Evolutionary conservation across 208 protist genomes (phyloP).

Genomic region (Leptomonas seymouri): DNA sequence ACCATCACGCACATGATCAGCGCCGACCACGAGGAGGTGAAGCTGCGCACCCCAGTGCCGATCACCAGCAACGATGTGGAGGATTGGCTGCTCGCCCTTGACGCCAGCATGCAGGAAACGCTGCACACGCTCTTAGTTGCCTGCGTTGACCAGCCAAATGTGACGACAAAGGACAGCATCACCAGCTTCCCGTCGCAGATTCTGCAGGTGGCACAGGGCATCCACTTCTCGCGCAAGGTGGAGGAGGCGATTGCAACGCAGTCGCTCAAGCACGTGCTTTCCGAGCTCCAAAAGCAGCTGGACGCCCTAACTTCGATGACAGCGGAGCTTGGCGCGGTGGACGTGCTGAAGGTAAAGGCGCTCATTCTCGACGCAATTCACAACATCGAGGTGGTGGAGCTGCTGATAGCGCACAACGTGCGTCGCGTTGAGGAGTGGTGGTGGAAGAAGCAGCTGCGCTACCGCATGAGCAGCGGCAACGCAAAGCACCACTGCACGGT

Average conservation of each 20-base stretch:
- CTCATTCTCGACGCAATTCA: conserved; percentile 97
- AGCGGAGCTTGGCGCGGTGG: conserved; percentile 45
- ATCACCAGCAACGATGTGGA: conserved; percentile 92
- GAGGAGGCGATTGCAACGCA: conserved; percentile 59
- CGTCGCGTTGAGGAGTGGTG: conserved; percentile 79
- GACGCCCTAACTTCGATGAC: conserved; percentile 68
- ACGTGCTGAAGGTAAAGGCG: conserved; percentile 91
- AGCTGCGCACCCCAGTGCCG: conserved; percentile 64
- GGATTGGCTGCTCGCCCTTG: conserved; percentile 93
- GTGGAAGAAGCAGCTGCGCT: conserved; percentile 98
- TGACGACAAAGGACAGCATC: conserved; percentile 45
- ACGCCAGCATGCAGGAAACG: conserved; percentile 86
- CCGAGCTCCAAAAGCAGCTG: conserved; percentile 52
- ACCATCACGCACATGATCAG: conserved; percentile 92
- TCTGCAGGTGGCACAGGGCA: conserved; percentile 79
- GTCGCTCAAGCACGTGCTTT: conserved; percentile 38
- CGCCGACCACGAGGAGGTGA: conserved; percentile 85
- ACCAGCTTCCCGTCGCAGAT: conserved; percentile 89
- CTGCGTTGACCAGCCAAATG: conserved; percentile 59
- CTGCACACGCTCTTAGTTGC: conserved; percentile 67
- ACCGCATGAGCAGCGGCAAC: conserved; percentile 67
- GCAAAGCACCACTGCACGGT: conserved; percentile 68
- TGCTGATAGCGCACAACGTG: conserved; percentile 68
- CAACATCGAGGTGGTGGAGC: conserved; percentile 94
- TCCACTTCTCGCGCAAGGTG: conserved; percentile 82